Evolutionary conservation across 106 monocot genomes (phyloP).

Genomic region (Acorus calamus): DNA sequence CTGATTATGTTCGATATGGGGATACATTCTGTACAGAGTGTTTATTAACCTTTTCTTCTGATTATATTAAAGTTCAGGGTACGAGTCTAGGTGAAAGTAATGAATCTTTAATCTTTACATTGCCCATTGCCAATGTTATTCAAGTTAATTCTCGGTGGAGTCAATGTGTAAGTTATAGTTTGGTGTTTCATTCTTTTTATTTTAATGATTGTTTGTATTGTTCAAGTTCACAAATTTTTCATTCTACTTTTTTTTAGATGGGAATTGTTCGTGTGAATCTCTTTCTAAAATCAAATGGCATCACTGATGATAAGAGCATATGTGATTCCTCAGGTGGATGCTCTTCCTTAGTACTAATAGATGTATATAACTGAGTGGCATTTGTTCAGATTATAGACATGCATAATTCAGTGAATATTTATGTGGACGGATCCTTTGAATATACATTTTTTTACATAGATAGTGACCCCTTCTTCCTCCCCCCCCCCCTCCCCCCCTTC

Average conservation of each 20-base stretch:
- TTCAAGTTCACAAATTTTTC: slow-evolving; percentile 1
- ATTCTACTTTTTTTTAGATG: slow-evolving; percentile 19
- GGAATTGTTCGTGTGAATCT: slow-evolving; percentile 26
- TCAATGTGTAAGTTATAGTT: slow-evolving; percentile 28
- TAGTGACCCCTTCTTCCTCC: too few species aligned
- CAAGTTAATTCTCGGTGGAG: slow-evolving; percentile 33
- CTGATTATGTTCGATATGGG: slow-evolving; percentile 44
- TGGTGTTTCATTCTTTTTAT: not conserved
- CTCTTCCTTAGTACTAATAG: not conserved
- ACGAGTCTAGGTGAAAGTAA: slow-evolving; percentile 26
- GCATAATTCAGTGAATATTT: too few species aligned
- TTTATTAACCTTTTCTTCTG: slow-evolving; percentile 31
- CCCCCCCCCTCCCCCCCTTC: too few species aligned
- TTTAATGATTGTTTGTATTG: not conserved
- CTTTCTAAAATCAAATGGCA: slow-evolving; percentile 8
- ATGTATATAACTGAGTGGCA: too few species aligned
- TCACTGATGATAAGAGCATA: slow-evolving; percentile 2
- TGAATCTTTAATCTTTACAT: slow-evolving; percentile 27
- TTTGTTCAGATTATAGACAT: too few species aligned
- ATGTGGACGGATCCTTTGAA: too few species aligned
- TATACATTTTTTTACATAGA: too few species aligned
- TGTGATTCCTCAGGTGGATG: slow-evolving; percentile 11
- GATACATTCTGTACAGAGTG: slow-evolving; percentile 20
- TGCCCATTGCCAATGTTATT: slow-evolving; percentile 32
- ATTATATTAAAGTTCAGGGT: slow-evolving; percentile 42